These are phyloP conservation scores for Fusarium ramigenum DNA, from an alignment of 2,329 filamentous ascomycete species.

Conservation along the genomic window DNA sequence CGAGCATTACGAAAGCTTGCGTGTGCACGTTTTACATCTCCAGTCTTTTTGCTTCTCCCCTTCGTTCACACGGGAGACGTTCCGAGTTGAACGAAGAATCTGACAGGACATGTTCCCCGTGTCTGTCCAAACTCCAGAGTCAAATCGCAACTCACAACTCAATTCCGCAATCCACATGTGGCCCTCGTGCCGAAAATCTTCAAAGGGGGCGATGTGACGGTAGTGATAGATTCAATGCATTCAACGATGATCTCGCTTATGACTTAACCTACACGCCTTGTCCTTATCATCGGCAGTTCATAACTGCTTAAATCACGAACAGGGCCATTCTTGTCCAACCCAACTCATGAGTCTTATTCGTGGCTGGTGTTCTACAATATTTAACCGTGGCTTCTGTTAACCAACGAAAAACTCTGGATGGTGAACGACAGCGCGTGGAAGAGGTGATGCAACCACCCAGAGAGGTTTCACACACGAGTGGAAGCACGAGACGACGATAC, in stretches of 20 bases:
- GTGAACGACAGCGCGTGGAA: slow-evolving; percentile 17
- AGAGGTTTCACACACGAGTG: slow-evolving; percentile 22
- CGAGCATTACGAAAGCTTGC: slow-evolving; percentile 25
- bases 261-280: slow-evolving; percentile 9
- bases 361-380: slow-evolving; percentile 19
- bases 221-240: slow-evolving; percentile 15
- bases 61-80: slow-evolving; percentile 14
- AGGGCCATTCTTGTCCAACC: slow-evolving; percentile 2
- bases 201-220: slow-evolving; percentile 22
- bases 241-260: slow-evolving; percentile 34
- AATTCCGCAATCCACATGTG: not conserved
- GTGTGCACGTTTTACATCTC: slow-evolving; percentile 29
- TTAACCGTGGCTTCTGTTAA: slow-evolving; percentile 5
- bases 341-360: slow-evolving; percentile 1
- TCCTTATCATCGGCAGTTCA: slow-evolving; percentile 20
- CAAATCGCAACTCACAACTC: not conserved
- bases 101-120: not conserved
- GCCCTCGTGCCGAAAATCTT: not conserved
- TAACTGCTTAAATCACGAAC: slow-evolving; percentile 7
- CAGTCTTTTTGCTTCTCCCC: slow-evolving; percentile 18
- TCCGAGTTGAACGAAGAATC: slow-evolving; percentile 9
- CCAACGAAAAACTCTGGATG: slow-evolving; percentile 2
- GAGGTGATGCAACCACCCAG: slow-evolving; percentile 29
- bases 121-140: slow-evolving; percentile 5
- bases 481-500: slow-evolving; percentile 23